These are phyloP conservation scores for Hypocrella siamensis DNA, from an alignment of 2,329 filamentous ascomycete genomes.

Conservation along the genomic window DNA sequence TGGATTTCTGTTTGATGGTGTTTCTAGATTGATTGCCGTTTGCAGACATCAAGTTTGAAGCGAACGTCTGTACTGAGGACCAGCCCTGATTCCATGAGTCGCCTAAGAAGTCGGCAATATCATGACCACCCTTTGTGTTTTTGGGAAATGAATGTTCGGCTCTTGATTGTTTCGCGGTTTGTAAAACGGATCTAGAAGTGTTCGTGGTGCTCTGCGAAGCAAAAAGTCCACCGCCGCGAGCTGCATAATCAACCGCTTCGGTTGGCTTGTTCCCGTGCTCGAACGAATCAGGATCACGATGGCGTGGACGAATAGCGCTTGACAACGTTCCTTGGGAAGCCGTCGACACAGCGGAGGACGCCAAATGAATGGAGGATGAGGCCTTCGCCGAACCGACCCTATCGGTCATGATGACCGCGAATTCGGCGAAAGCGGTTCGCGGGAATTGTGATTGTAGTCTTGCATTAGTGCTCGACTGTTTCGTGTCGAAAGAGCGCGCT, in stretches of 20 bases:
- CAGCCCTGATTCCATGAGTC: conserved; percentile 37
- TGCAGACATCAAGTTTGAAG: conserved; percentile 24
- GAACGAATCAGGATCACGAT: conserved; percentile 26
- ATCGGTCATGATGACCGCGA: conserved; percentile 21
- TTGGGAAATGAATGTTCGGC: conserved; percentile 10
- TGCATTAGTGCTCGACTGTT: conserved; percentile 18
- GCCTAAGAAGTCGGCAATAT: conserved; percentile 26
- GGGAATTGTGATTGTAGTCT: conserved; percentile 9
- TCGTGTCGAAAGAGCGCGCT: too few species aligned
- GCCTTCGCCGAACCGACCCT: conserved; percentile 13
- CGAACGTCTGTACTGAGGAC: conserved; percentile 39
- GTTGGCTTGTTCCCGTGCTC: conserved; percentile 13
- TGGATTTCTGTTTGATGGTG: background rate
- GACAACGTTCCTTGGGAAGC: conserved; percentile 24
- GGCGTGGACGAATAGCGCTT: conserved; percentile 30
- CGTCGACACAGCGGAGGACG: conserved; percentile 29
- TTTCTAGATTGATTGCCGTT: conserved; percentile 8
- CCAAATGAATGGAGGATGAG: conserved; percentile 22
- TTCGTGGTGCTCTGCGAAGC: background rate
- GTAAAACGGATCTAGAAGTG: background rate
- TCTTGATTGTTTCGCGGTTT: background rate
- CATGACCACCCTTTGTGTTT: conserved; percentile 19
- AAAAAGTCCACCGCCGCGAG: background rate
- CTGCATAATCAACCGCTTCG: background rate
- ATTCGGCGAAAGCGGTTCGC: conserved; percentile 15